A percentile compares a stretch with the other conserved stretches of the same genome.
These are phyloP conservation scores for Nakazawaea sp. DNA, from an alignment of 805 yeast species.

Conservation along the genomic window DNA sequence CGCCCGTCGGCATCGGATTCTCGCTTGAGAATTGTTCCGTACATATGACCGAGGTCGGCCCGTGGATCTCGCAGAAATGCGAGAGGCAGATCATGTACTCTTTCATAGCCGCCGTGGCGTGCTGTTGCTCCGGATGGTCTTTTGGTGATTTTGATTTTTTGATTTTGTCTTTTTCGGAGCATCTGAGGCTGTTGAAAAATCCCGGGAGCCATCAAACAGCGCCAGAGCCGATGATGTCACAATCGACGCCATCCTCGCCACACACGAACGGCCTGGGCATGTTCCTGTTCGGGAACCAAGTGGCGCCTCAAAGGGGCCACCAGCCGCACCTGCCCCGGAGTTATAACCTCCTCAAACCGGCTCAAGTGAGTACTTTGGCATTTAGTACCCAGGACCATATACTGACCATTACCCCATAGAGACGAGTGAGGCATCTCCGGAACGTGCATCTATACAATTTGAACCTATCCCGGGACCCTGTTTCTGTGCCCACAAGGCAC, in stretches of 20 bases:
- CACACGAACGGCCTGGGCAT: not conserved
- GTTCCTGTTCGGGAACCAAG: no score
- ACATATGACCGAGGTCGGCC: slow-evolving; percentile 61
- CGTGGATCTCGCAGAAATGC: slow-evolving; percentile 76
- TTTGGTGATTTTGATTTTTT: no score
- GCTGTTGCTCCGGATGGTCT: no score
- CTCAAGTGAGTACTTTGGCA: slow-evolving; percentile 8
- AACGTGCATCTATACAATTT: slow-evolving; percentile 6
- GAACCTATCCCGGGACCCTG: no score
- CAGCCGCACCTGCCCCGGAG: not conserved
- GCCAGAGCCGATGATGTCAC: not conserved
- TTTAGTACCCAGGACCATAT: no score
- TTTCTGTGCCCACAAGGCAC: no score
- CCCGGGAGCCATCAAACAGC: not conserved
- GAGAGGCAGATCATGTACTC: slow-evolving; percentile 49
- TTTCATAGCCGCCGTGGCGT: slow-evolving; percentile 20
- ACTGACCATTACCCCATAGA: slow-evolving; percentile 1
- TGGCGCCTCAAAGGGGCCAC: no score
- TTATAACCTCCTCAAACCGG: slow-evolving; percentile 4
- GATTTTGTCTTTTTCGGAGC: no score
- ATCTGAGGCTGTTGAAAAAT: no score
- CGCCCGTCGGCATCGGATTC: slow-evolving; percentile 25
- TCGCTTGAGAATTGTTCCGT: slow-evolving; percentile 36
- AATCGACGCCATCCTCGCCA: slow-evolving; percentile 4
- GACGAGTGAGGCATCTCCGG: slow-evolving; percentile 6